phyloP scores from a whole-genome alignment of 352 stramenopile genomes.

The Globisporangium acanthophoron region DNA sequence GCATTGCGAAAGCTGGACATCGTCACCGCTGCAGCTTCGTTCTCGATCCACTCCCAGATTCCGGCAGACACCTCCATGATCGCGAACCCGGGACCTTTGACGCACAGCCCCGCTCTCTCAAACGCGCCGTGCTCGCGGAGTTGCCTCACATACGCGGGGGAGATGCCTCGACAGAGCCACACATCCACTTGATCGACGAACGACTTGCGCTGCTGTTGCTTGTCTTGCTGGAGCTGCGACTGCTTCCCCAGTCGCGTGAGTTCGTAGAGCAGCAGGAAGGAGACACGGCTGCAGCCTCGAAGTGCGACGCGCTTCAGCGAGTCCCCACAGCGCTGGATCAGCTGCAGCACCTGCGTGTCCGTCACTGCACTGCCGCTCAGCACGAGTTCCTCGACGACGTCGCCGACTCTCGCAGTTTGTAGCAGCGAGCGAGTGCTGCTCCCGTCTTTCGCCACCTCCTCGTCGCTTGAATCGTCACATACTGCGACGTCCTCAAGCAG shows the following conservation, averaged over 20 bases:
- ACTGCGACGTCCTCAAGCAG: neutral
- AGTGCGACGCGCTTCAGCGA: constrained; percentile 13
- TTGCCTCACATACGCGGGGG: constrained; percentile 19
- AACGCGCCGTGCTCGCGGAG: constrained; percentile 3
- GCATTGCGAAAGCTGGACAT: neutral
- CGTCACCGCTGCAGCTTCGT: neutral
- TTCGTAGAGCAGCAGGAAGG: constrained; percentile 32
- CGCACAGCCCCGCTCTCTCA: constrained; percentile 9
- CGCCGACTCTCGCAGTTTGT: neutral
- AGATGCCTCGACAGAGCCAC: constrained; percentile 28
- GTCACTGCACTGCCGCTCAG: constrained; percentile 15
- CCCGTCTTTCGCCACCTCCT: neutral
- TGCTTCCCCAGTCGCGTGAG: constrained; percentile 15
- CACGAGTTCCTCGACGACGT: constrained; percentile 16
- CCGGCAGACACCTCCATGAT: constrained; percentile 9
- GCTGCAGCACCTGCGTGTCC: constrained; percentile 19
- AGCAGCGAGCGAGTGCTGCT: neutral
- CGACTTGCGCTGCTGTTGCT: neutral
- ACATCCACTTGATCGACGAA: constrained; percentile 14
- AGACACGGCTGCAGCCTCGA: constrained; percentile 18
- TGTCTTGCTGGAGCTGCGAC: neutral
- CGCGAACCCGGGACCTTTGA: constrained; percentile 21
- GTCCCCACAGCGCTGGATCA: constrained; percentile 13
- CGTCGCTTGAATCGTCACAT: neutral
- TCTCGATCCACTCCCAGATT: constrained; percentile 3